Evolutionary conservation across 805 yeast species (phyloP).

Genomic region (Candida berthetii): DNA sequence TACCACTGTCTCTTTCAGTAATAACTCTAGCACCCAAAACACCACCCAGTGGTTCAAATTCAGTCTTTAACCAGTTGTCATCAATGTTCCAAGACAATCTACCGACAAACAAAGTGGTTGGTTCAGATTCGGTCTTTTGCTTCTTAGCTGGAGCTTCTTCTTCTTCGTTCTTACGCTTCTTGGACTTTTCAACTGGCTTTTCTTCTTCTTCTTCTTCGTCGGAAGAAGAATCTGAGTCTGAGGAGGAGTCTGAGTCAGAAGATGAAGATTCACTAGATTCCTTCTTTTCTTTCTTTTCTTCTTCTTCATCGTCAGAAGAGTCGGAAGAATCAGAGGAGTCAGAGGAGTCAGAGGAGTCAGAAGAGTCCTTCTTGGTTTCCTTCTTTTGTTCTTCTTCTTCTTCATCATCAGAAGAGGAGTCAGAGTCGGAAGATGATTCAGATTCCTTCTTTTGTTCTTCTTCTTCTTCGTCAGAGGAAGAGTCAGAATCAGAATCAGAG

Average conservation of each 20-base stretch:
- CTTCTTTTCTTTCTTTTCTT: slow-evolving; percentile 3
- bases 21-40: slow-evolving; percentile 88
- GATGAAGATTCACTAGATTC: slow-evolving; percentile 3
- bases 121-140: slow-evolving; percentile 48
- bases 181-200: slow-evolving; percentile 25
- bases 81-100: slow-evolving; percentile 97
- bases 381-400: slow-evolving; percentile 7
- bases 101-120: slow-evolving; percentile 92
- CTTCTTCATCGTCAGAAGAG: slow-evolving; percentile 17
- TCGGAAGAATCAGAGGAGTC: slow-evolving; percentile 20
- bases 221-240: slow-evolving; percentile 13
- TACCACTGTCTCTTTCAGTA: slow-evolving; percentile 85
- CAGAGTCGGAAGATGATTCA: slow-evolving; percentile 12
- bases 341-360: slow-evolving; percentile 15
- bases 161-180: slow-evolving; percentile 22
- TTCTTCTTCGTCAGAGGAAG: too few relatives aligned
- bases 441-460: slow-evolving; percentile 11
- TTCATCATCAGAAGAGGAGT: slow-evolving; percentile 15
- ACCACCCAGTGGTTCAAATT: slow-evolving; percentile 80
- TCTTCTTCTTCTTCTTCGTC: slow-evolving; percentile 18
- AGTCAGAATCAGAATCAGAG: too few relatives aligned
- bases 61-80: slow-evolving; percentile 87
- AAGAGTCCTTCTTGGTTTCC: slow-evolving; percentile 5
- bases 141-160: slow-evolving; percentile 44
- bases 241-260: slow-evolving; percentile 12